Conservation (phyloP, 805 yeast species). For the Metahyphopichia silvanorum region DNA sequence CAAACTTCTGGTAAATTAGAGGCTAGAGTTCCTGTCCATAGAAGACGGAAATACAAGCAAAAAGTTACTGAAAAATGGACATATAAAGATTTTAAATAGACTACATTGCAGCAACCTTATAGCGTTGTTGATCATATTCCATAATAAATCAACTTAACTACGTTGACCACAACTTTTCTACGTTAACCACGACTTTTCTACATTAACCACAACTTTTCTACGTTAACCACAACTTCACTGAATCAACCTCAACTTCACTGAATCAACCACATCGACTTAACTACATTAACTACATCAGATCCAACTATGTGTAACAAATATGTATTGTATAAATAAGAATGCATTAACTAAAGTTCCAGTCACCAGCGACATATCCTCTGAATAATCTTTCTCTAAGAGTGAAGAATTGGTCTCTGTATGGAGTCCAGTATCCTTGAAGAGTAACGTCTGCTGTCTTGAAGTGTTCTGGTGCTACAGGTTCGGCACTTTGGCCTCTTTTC, state of each 20-base stretch:
- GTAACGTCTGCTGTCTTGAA: slow-evolving; percentile 54
- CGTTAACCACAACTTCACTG: too few species aligned
- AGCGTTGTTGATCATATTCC: neutral
- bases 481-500: slow-evolving; percentile 63
- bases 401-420: slow-evolving; percentile 46
- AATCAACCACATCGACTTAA: too few species aligned
- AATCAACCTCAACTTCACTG: too few species aligned
- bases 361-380: slow-evolving; percentile 44
- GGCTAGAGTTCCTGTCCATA: slow-evolving; percentile 68
- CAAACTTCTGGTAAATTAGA: slow-evolving; percentile 88
- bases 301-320: neutral
- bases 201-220: too few species aligned
- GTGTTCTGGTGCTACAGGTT: slow-evolving; percentile 68
- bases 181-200: too few species aligned
- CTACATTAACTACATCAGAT: too few species aligned
- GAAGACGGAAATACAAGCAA: slow-evolving; percentile 63
- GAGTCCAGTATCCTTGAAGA: slow-evolving; percentile 42
- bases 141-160: neutral
- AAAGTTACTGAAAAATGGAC: slow-evolving; percentile 91
- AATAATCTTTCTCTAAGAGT: slow-evolving; percentile 44
- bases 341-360: slow-evolving; percentile 34
- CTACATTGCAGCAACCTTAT: neutral
- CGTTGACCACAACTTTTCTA: too few species aligned
- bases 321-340: slow-evolving; percentile 1
- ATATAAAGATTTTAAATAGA: slow-evolving; percentile 78